Evolutionary conservation across 2,329 filamentous ascomycete genomes (phyloP), one percentile per base, ranked within the genome.

Genomic region (Eutypella sp.): DNA sequence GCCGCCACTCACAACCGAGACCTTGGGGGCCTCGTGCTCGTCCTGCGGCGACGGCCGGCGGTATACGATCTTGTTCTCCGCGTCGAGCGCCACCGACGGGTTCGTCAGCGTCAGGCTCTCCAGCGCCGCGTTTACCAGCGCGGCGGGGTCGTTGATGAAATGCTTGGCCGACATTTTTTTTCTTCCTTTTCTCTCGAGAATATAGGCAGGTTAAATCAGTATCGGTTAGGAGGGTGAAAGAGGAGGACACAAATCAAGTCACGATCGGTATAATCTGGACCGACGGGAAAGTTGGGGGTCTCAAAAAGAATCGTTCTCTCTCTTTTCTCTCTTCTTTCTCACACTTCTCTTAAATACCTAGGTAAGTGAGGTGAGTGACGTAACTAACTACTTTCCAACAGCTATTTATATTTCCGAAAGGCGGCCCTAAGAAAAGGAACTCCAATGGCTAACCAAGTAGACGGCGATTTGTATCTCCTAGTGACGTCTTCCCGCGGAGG

Each of bases 1-100:
- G 54, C 92, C 92, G 52, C 92, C 92, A 2, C 87, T 91, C 55
- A 97, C 76, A 59, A 96, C 76, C 46, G 88, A 88, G 38, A 96
- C 89, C 60, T 88, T 80, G 54, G 49, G 68, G 66, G 66, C 71
- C 59, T 48, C 58, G 57, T 54, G 49, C 68, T 66, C 66, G 71
- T 59, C 47, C 58, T 57, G 7, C 24, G 44, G 55, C 56, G 41
- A 62, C 63, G 19, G 84, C 16, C 86, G 79, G 46, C 81, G 79
- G 71, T 93, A 95, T 60, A 95, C 69, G 58, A 95, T 85, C 67
- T 96, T 96, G 72, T 95, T 87, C 42, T 81, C 73, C 24, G 71
- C 67, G 64, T 96, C 90, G 56, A 93, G 79, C 42, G 86, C 85
- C 20, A 95, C 73, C 29, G 85, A 85, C 8, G 92, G 92, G 66